Percentiles rank a stretch among this genome's conserved stretches.
Evolutionary conservation across 2,329 filamentous ascomycete species (phyloP).

Genomic region (Trichoderma sp.): DNA sequence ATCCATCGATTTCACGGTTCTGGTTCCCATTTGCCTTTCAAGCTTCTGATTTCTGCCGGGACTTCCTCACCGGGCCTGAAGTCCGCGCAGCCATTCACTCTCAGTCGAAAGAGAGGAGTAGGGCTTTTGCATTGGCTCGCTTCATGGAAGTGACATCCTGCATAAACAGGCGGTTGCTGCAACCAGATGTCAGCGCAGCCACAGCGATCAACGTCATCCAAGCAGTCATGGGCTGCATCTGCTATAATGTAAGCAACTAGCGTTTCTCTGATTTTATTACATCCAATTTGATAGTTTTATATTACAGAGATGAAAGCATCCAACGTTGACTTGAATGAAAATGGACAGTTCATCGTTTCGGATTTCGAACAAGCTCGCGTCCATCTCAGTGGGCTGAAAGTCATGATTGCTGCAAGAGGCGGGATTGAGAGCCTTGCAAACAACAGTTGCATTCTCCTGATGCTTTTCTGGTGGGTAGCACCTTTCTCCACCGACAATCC

Average conservation of each 20-base stretch:
- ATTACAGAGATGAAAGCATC: too few species aligned
- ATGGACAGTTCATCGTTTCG: constrained; percentile 1
- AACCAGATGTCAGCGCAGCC: not conserved
- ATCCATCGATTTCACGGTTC: not conserved
- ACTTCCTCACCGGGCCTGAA: constrained; percentile 12
- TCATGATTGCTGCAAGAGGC: constrained; percentile 14
- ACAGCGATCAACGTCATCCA: constrained; percentile 3
- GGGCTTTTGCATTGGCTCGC: constrained; percentile 11
- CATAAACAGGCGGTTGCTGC: not conserved
- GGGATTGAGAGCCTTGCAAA: constrained; percentile 14
- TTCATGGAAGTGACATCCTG: constrained; percentile 4
- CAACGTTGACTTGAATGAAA: not conserved
- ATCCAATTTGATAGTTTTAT: rapidly evolving
- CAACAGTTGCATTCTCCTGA: not conserved
- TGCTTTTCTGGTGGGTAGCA: constrained; percentile 13
- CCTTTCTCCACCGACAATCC: not conserved
- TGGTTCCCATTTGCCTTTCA: constrained; percentile 22
- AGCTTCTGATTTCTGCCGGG: constrained; percentile 4
- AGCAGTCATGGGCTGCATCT: constrained; percentile 17
- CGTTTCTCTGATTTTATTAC: not conserved
- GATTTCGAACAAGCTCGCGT: constrained; percentile 16
- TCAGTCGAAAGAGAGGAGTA: constrained; percentile 2
- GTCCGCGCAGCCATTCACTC: constrained; percentile 14
- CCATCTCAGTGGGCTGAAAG: constrained; percentile 8
- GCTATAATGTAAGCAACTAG: constrained; percentile 6